A percentile compares a stretch with the other conserved stretches of the same genome.
Evolutionary conservation across 1,139 yeast species (phyloP).

Genomic region (Blastobotrys raffinosifermentans): DNA sequence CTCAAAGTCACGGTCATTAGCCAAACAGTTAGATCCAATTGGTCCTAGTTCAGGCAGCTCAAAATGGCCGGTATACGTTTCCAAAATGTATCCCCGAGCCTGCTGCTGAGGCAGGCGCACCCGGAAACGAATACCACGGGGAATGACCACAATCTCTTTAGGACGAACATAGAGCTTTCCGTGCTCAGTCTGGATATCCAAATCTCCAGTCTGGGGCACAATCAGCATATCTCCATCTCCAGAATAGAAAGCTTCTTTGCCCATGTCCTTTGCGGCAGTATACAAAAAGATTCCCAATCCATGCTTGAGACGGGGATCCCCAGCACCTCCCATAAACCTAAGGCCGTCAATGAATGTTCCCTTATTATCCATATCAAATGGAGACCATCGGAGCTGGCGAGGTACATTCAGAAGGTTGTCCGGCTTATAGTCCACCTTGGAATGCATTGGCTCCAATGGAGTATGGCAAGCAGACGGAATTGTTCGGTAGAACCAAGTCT

Average conservation of each 20-base stretch:
- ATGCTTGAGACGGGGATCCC: conserved; percentile 25
- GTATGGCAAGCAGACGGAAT: conserved; percentile 25
- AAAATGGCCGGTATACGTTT: conserved; percentile 25
- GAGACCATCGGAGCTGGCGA: conserved; percentile 28
- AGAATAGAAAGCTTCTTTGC: conserved; percentile 23
- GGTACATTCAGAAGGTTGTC: conserved; percentile 22
- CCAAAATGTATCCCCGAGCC: conserved; percentile 26
- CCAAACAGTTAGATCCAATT: conserved; percentile 29
- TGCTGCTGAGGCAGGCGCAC: conserved; percentile 17
- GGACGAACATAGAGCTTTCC: conserved; percentile 27
- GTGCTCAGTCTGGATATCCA: conserved; percentile 28
- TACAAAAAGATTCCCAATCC: conserved; percentile 28
- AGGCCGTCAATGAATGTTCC: conserved; percentile 25
- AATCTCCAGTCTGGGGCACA: conserved; percentile 28
- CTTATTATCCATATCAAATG: conserved; percentile 22
- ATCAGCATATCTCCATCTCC: conserved; percentile 27
- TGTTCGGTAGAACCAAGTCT: conserved; percentile 27
- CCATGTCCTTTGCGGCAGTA: conserved; percentile 25
- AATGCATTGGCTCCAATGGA: conserved; percentile 14
- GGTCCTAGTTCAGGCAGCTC: conserved; percentile 32
- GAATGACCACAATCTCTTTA: conserved; percentile 29
- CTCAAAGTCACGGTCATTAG: conserved; percentile 29
- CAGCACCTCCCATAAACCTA: conserved; percentile 28
- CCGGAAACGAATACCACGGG: conserved; percentile 27
- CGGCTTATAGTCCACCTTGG: conserved; percentile 11